Base-by-base conservation (phyloP, 176 grass and related monocot genomes). In the Guadua angustifolia region DNA sequence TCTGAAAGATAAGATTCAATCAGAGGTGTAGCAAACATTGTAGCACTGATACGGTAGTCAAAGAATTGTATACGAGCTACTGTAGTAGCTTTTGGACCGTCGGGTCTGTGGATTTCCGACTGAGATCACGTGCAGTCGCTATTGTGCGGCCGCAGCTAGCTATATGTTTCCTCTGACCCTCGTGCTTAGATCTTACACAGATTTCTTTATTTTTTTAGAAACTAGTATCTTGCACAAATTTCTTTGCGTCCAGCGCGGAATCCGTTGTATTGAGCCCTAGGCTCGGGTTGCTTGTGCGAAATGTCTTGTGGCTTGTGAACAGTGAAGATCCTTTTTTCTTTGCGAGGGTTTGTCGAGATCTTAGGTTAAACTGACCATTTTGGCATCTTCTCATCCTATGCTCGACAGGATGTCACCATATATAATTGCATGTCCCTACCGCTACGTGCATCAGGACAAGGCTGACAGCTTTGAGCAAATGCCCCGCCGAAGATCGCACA, bases 401-500 rank as follows among this genome's bases (percentile, higher is more conserved):
- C 26, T 63, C 14, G 14, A 61, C 57, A 73, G 39, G 73, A 57
- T 17, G 25, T 78, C 64, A 19, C 36, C 50, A 4, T 42, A 40
- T 49, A 69, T 50, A 9, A 85, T 85, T 85, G 14, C 64, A 36
- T 46, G 71, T 75, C 71, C 45, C 59, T 53, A 25, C 18, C 71
- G 33, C 59, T 53, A 25, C 18, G 44, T 22, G 74, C 52, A 10
- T 55, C 76, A 64, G 76, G 74, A 80, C 53, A 53, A 73, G 44
- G 57, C 57, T 72, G 57, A 4, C 43, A 80, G 33, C 44, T 13
- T 71, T 64, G 36, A 82, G 35, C 16, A 46, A 25, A 57, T 71
- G 49, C 29, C 49, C 32, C 7, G 43, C 15, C 24, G 12, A 11
- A 56, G 19, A 52, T 39, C 10, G 29, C 10, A n/a, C 62, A 29